phyloP scores from a whole-genome alignment of 1,139 yeast genomes.

The Suhomyces bolitotheri region DNA sequence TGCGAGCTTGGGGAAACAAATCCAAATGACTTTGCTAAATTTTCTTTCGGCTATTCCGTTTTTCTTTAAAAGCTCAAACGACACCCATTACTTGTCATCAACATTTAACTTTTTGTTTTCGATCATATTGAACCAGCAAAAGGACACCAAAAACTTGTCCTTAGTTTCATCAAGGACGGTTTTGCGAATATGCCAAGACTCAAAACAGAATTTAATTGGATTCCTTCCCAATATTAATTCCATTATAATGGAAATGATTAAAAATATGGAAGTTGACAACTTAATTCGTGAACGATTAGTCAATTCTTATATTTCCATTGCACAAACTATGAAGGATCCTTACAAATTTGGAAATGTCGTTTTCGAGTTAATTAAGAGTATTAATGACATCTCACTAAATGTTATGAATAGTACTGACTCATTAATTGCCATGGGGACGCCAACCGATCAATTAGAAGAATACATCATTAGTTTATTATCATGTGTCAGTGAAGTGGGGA shows the following conservation, averaged over 20 bases:
- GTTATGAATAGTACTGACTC: conserved; percentile 15
- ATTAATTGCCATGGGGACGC: conserved; percentile 6
- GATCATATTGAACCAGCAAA: conserved; percentile 27
- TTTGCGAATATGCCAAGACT: conserved; percentile 60
- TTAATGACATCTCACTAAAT: conserved; percentile 20
- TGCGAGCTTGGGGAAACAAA: conserved; percentile 11
- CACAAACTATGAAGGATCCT: conserved; percentile 53
- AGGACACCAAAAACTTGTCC: conserved; percentile 24
- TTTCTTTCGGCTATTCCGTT: conserved; percentile 57
- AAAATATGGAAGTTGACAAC: conserved; percentile 44
- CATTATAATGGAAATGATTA: conserved; percentile 54
- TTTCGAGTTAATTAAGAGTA: conserved; percentile 22
- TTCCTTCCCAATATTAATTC: conserved; percentile 55
- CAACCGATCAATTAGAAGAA: conserved; percentile 27
- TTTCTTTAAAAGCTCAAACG: conserved; percentile 46
- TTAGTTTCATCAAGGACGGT: conserved; percentile 58
- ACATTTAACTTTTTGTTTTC: conserved; percentile 52
- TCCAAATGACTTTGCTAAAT: conserved; percentile 43
- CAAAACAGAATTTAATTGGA: conserved; percentile 47
- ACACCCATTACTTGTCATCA: conserved; percentile 40
- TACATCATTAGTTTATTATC: conserved; percentile 56
- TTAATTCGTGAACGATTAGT: conserved; percentile 62
- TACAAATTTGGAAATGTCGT: conserved; percentile 26
- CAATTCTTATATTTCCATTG: conserved; percentile 61
- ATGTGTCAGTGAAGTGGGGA: conserved; percentile 68